Evolutionary conservation across 371 early-diverging fungal species (phyloP), one percentile per base, ranked within the genome.

Genomic region (Mucor velutinosus): DNA sequence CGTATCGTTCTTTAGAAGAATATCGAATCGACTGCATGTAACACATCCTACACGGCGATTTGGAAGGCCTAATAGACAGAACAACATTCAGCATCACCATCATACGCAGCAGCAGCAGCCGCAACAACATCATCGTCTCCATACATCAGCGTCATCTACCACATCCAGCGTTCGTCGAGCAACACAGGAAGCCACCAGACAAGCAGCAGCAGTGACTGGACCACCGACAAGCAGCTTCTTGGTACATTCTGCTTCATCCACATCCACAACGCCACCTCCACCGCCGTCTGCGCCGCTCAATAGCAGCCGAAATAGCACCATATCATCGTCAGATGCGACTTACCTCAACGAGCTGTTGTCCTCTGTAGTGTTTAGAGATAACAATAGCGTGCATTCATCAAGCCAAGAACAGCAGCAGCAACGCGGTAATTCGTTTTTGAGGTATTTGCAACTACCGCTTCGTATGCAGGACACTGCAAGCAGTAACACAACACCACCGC

Each of bases 181-280:
- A 39, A 73, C 69, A 6, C 73, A 66, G 39, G 73, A 73, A 56
- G 69, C 69, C 7, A 27, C 69, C 7, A 29, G 56, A 59, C 60
- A 69, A 25, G 73, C 73, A 43, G 69, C 61, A 37, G 73, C 73
- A 47, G 66, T 51, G 2, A 69, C 69, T 8, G 66, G 69, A 7
- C 73, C 73, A 62, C 71, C 71, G n/a, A n/a, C 27, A 0, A 63
- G 27, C 32, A 63, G 27, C 32, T 55, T 53, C 7, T 25, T 51
- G 51, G 4, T 51, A 25, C 51, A 51, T 10, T 23, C 51, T 23
- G 11, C 39, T 67, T 35, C 37, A 14, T 37, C 59, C 15, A 12
- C 27, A 61, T 19, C 37, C n/a, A 43, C 43, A 15, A 33, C 45
- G 23, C 37, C 60, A 53, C 29, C 37, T 30, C 35, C 53, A 47